Percentiles rank a stretch among this genome's conserved stretches.
These are phyloP conservation scores for Thelonectria rubi DNA, from an alignment of 2,329 filamentous ascomycete species.

Conservation along the genomic window DNA sequence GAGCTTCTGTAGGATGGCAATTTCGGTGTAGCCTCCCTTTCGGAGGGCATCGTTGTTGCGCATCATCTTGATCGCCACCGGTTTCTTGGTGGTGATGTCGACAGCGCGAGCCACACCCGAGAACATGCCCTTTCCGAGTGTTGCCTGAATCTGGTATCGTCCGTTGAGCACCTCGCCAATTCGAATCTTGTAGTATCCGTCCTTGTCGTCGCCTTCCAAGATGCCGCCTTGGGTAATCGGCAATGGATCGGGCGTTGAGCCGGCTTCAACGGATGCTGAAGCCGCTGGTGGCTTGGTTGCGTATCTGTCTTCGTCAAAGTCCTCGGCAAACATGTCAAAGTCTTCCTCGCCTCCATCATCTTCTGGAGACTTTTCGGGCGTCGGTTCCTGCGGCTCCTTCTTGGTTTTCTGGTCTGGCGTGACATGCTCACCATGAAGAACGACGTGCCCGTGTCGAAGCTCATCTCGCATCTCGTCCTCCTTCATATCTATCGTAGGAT, in stretches of 20 bases:
- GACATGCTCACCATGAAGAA: conserved; percentile 57
- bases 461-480: conserved; percentile 80
- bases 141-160: conserved; percentile 88
- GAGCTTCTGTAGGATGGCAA: conserved; percentile 89
- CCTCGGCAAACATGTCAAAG: conserved; percentile 90
- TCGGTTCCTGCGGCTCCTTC: conserved; percentile 40
- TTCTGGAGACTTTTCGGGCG: conserved; percentile 42
- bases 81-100: conserved; percentile 75
- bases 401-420: conserved; percentile 39
- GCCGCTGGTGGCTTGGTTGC: conserved; percentile 57
- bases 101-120: conserved; percentile 92
- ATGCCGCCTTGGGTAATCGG: conserved; percentile 77
- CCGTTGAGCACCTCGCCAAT: conserved; percentile 89
- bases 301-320: conserved; percentile 74
- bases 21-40: conserved; percentile 93
- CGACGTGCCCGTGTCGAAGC: conserved; percentile 66
- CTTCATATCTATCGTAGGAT: conserved; percentile 87
- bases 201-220: conserved; percentile 91
- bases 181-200: conserved; percentile 96
- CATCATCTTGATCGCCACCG: conserved; percentile 98
- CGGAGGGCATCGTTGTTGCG: conserved; percentile 93
- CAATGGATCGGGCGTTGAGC: conserved; percentile 59
- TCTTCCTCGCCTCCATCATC: conserved; percentile 75
- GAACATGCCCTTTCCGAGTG: conserved; percentile 93
- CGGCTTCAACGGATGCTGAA: conserved; percentile 49